Percentiles rank a stretch among this genome's conserved stretches.
These are phyloP conservation scores for Pleodorina starrii DNA, from an alignment of 139 green algal species.

Conservation along the genomic window DNA sequence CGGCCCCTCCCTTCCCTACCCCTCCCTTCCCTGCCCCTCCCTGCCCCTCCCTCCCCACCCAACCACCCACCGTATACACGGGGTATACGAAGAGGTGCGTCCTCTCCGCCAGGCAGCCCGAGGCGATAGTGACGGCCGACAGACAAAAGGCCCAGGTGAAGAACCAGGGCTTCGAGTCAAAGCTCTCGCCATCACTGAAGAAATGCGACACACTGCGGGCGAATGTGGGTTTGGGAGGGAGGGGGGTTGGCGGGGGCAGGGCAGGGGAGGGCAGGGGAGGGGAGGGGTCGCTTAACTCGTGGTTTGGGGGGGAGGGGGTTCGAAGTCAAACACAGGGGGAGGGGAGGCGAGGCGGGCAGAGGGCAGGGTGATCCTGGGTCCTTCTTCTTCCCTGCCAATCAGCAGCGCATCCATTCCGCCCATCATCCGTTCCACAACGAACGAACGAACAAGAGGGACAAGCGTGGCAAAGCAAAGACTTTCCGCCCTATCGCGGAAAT, in stretches of 20 bases:
- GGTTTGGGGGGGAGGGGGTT: background rate
- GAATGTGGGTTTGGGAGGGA: background rate
- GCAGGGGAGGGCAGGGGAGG: background rate
- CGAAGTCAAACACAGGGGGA: background rate
- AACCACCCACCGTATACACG: constrained; percentile 39
- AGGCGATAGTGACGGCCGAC: constrained; percentile 57
- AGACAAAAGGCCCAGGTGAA: constrained; percentile 65
- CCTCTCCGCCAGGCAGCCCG: constrained; percentile 62
- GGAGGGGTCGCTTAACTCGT: too few species aligned
- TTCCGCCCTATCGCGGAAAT: too few species aligned
- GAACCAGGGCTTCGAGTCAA: constrained; percentile 58
- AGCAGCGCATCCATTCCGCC: too few species aligned
- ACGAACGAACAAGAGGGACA: too few species aligned
- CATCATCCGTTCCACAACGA: too few species aligned
- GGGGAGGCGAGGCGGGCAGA: background rate
- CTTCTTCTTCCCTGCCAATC: too few species aligned
- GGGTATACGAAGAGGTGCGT: constrained; percentile 59
- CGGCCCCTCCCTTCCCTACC: too few species aligned
- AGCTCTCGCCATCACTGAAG: constrained; percentile 26
- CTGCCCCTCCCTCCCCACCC: background rate
- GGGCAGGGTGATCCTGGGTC: too few species aligned
- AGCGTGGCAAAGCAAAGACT: too few species aligned
- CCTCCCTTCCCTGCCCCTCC: too few species aligned
- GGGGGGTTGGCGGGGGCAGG: background rate
- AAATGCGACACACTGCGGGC: constrained; percentile 28